Evolutionary conservation across 805 yeast genomes (phyloP).

Genomic region (Ogataea paraovalis): DNA sequence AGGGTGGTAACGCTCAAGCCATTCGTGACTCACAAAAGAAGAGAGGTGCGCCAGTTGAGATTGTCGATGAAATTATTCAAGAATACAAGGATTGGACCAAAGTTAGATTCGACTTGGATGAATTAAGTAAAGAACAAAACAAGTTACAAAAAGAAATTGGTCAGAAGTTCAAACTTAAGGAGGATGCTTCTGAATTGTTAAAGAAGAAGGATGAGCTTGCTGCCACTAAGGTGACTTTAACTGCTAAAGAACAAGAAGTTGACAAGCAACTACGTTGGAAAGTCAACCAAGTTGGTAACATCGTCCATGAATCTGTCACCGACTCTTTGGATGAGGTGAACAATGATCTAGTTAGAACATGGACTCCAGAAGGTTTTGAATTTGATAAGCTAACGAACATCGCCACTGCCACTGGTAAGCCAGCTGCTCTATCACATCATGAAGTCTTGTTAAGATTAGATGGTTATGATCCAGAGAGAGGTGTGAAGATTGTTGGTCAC

Average conservation of each 20-base stretch:
- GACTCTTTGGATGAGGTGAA: conserved; percentile 85
- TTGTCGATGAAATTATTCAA: conserved; percentile 90
- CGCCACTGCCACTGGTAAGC: conserved; percentile 74
- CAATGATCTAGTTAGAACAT: conserved; percentile 80
- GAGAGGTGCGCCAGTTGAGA: conserved; percentile 90
- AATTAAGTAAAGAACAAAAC: conserved; percentile 81
- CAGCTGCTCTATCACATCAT: conserved; percentile 86
- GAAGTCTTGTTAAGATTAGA: conserved; percentile 91
- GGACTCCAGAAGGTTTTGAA: conserved; percentile 69
- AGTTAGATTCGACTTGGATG: conserved; percentile 86
- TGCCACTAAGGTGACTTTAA: conserved; percentile 62
- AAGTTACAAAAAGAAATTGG: conserved; percentile 92
- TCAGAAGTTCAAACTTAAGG: conserved; percentile 86
- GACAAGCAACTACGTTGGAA: conserved; percentile 71
- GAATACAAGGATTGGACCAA: conserved; percentile 93
- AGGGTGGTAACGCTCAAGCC: conserved; percentile 92
- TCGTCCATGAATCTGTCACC: conserved; percentile 90
- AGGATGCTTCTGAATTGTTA: conserved; percentile 83
- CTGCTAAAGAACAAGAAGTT: conserved; percentile 69
- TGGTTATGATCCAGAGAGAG: conserved; percentile 99
- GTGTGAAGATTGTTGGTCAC: conserved; percentile 96
- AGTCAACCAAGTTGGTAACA: conserved; percentile 88
- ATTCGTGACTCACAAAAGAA: conserved; percentile 88
- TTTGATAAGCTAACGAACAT: conserved; percentile 52
- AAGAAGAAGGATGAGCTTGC: conserved; percentile 75